Evolutionary conservation across 208 protist genomes (phyloP).

Genomic region (Porcisia deanei): DNA sequence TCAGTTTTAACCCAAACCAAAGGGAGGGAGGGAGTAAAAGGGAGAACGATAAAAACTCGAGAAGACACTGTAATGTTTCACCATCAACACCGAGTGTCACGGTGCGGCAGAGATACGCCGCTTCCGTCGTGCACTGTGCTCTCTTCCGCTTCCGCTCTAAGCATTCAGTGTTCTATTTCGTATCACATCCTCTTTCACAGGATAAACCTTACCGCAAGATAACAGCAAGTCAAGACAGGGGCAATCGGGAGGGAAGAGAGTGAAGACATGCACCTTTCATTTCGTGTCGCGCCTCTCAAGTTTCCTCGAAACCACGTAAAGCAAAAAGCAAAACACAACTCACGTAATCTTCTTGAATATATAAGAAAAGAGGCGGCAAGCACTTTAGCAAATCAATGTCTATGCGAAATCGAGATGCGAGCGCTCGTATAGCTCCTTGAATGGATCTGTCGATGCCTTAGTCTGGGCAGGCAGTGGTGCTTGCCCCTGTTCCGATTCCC

Average conservation of each 20-base stretch:
- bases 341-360: background rate
- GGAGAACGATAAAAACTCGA: background rate
- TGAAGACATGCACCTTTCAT: background rate
- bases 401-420: slow-evolving; percentile 16
- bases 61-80: background rate
- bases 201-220: background rate
- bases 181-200: background rate
- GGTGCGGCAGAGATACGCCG: background rate
- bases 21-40: background rate
- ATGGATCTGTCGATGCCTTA: slow-evolving; percentile 38
- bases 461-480: background rate
- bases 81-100: background rate
- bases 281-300: background rate
- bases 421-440: slow-evolving; percentile 44
- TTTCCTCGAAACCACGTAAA: background rate
- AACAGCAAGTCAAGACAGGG: background rate
- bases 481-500: background rate
- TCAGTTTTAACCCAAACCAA: background rate
- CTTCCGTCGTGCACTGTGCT: background rate
- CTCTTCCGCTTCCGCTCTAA: background rate
- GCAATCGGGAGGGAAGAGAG: background rate
- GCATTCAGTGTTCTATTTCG: background rate
- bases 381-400: background rate
- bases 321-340: background rate
- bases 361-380: background rate